Conservation (phyloP, 2,329 filamentous ascomycete genomes). For the Paecilomyces fulvus region DNA sequence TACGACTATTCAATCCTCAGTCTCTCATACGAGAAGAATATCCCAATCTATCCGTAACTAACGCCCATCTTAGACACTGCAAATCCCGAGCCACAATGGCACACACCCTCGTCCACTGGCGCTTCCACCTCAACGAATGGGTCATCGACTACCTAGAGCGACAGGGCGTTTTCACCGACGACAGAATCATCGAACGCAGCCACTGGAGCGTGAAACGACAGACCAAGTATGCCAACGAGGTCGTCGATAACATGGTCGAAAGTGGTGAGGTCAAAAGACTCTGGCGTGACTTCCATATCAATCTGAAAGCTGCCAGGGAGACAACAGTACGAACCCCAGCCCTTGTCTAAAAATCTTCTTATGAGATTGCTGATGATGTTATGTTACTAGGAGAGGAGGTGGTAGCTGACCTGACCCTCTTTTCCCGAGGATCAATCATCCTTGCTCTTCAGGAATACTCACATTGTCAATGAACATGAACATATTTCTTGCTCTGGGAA, state of each 20-base stretch:
- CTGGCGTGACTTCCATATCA: constrained; percentile 57
- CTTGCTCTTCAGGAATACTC: neutral
- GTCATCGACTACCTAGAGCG: constrained; percentile 54
- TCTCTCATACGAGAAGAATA: neutral
- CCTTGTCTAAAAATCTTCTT: neutral
- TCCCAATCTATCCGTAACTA: neutral
- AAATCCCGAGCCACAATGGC: constrained; percentile 59
- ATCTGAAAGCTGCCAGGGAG: constrained; percentile 51
- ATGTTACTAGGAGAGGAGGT: constrained; percentile 6
- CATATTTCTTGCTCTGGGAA: neutral
- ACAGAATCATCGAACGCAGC: constrained; percentile 53
- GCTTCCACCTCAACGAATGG: constrained; percentile 62
- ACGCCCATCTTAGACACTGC: constrained; percentile 39
- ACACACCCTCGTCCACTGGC: constrained; percentile 69
- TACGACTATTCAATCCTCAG: neutral
- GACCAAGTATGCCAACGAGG: constrained; percentile 51
- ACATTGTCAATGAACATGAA: neutral
- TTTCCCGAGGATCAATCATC: neutral
- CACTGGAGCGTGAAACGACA: constrained; percentile 52
- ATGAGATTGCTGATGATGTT: neutral
- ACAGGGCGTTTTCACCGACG: constrained; percentile 49
- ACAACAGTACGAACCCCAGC: constrained; percentile 29
- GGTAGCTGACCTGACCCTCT: constrained; percentile 1
- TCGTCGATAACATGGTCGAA: constrained; percentile 57
- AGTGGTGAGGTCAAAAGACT: constrained; percentile 52